Conservation (phyloP, 1,139 yeast species). For the Candida glucosophila region DNA sequence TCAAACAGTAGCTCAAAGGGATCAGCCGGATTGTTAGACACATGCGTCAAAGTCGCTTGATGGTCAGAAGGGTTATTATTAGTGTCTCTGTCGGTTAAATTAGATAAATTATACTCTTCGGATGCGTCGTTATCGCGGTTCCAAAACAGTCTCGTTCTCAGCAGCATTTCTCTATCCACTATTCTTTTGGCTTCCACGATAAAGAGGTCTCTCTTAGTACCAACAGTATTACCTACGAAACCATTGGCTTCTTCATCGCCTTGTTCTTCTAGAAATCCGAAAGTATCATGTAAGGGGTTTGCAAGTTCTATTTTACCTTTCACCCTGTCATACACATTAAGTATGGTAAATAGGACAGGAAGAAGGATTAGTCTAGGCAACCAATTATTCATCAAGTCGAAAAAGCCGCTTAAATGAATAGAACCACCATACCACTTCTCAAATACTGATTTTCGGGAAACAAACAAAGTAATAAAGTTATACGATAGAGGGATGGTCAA, state of each 20-base stretch:
- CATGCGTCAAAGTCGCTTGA: too few relatives aligned
- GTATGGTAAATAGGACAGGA: slow-evolving; percentile 56
- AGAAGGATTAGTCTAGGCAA: slow-evolving; percentile 64
- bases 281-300: too few relatives aligned
- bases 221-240: slow-evolving; percentile 10
- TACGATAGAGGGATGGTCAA: slow-evolving; percentile 76
- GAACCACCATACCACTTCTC: slow-evolving; percentile 65
- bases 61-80: too few relatives aligned
- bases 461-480: slow-evolving; percentile 63
- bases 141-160: slow-evolving; percentile 15
- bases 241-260: slow-evolving; percentile 13
- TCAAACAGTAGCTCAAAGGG: too few relatives aligned
- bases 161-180: slow-evolving; percentile 25
- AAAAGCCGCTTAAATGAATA: slow-evolving; percentile 67
- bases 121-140: slow-evolving; percentile 8
- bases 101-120: slow-evolving; percentile 21
- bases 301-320: slow-evolving; percentile 38
- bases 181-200: slow-evolving; percentile 38
- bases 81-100: slow-evolving; percentile 25
- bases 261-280: slow-evolving; percentile 36
- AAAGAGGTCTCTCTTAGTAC: slow-evolving; percentile 26
- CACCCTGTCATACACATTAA: slow-evolving; percentile 61
- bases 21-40: too few relatives aligned
- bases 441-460: slow-evolving; percentile 38
- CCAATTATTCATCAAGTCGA: slow-evolving; percentile 64